phyloP scores from a whole-genome alignment of 2,329 filamentous ascomycete species.

The Trichophyton verrucosum region DNA sequence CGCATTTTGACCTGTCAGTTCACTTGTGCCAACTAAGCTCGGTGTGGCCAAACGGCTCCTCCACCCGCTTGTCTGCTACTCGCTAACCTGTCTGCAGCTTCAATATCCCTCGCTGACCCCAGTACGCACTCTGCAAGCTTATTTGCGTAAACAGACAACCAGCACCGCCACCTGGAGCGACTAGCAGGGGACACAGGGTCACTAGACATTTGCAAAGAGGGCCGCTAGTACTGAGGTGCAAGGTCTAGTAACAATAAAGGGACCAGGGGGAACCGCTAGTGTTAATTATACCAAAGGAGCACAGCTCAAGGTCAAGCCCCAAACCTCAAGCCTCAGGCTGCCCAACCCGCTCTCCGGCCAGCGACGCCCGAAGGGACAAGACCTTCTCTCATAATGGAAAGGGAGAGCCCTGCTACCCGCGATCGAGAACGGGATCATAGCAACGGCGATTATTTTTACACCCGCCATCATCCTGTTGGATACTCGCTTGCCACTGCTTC shows the following conservation, averaged over 20 bases:
- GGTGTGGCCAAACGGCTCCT: neutral
- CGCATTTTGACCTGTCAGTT: neutral
- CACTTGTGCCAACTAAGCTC: neutral
- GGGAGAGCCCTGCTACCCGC: neutral
- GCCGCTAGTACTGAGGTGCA: neutral
- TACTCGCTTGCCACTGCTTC: neutral
- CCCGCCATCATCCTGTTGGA: neutral
- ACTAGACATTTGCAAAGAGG: neutral
- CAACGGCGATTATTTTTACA: neutral
- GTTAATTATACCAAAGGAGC: neutral
- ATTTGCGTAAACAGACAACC: neutral
- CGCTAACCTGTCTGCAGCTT: neutral
- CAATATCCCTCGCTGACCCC: neutral
- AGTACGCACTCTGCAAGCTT: neutral
- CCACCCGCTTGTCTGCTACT: neutral
- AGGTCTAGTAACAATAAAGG: neutral
- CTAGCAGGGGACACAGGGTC: neutral
- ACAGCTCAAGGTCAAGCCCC: slow-evolving; percentile 1
- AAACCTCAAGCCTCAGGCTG: slow-evolving; percentile 1
- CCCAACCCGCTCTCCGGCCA: neutral
- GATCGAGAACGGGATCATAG: neutral
- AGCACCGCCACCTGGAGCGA: neutral
- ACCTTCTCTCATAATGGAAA: neutral
- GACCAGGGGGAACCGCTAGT: neutral
- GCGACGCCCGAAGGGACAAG: neutral